These are phyloP conservation scores for Pythium rhizo-oryzae DNA, from an alignment of 352 stramenopile species.

Conservation along the genomic window DNA sequence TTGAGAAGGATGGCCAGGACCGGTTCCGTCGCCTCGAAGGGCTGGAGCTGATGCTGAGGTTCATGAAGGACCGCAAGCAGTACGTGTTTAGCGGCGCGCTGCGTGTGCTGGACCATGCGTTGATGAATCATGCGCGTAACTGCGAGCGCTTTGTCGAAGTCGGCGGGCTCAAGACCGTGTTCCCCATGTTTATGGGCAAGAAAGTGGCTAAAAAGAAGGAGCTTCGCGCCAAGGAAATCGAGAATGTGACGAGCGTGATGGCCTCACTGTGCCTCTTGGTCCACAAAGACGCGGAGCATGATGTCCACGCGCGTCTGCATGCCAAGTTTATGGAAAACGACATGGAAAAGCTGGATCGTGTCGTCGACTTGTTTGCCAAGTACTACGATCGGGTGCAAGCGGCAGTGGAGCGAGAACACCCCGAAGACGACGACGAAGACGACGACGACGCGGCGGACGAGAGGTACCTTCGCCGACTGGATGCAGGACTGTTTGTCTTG, in stretches of 20 bases:
- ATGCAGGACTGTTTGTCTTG: constrained; percentile 79
- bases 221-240: constrained; percentile 50
- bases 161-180: constrained; percentile 50
- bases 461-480: constrained; percentile 61
- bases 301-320: constrained; percentile 68
- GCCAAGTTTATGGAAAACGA: constrained; percentile 85
- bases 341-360: constrained; percentile 81
- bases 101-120: constrained; percentile 42
- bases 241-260: constrained; percentile 70
- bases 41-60: constrained; percentile 93
- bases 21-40: constrained; percentile 62
- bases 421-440: constrained; percentile 31
- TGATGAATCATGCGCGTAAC: constrained; percentile 40
- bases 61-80: constrained; percentile 85
- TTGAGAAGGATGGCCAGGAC: constrained; percentile 33
- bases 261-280: constrained; percentile 66
- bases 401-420: constrained; percentile 24
- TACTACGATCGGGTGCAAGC: constrained; percentile 62
- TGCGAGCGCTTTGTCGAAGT: constrained; percentile 53
- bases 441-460: constrained; percentile 40
- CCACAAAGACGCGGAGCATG: constrained; percentile 42
- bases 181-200: constrained; percentile 54
- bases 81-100: constrained; percentile 53
- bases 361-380: constrained; percentile 78
- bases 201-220: constrained; percentile 34